Evolutionary conservation across 495 filamentous ascomycete genomes (phyloP).

Genomic region (Elaphomyces granulatus): DNA sequence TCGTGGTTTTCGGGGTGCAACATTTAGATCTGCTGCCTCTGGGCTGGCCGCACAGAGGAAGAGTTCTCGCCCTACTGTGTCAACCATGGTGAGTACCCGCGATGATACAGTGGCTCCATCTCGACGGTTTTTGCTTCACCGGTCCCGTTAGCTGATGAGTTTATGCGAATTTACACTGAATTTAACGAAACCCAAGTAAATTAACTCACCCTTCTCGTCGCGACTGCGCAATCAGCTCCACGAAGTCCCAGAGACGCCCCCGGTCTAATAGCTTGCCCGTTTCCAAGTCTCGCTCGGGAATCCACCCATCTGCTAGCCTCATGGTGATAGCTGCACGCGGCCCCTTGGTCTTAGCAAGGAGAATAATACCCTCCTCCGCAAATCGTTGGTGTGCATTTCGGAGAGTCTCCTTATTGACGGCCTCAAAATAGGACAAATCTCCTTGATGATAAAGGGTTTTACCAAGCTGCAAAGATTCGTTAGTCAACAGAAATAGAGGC

Average conservation of each 20-base stretch:
- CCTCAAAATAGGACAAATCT: constrained; percentile 90
- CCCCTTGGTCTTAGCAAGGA: constrained; percentile 48
- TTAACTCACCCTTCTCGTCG: constrained; percentile 60
- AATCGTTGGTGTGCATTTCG: constrained; percentile 84
- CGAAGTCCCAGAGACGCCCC: constrained; percentile 79
- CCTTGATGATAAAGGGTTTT: constrained; percentile 98
- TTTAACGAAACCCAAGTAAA: not conserved
- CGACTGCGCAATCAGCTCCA: constrained; percentile 67
- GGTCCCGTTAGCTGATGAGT: constrained; percentile 3
- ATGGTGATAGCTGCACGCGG: constrained; percentile 41
- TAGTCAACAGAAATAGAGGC: constrained; percentile 10
- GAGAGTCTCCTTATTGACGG: constrained; percentile 93
- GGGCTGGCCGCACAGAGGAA: constrained; percentile 26
- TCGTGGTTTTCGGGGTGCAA: constrained; percentile 26
- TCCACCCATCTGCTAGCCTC: constrained; percentile 64
- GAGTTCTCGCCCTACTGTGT: constrained; percentile 39
- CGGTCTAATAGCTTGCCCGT: constrained; percentile 48
- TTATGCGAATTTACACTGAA: not conserved
- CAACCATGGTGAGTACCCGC: constrained; percentile 65
- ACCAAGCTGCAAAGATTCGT: constrained; percentile 45
- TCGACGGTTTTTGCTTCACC: constrained; percentile 61
- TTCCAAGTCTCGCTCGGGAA: constrained; percentile 45
- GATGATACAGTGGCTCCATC: constrained; percentile 82
- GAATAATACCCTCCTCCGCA: constrained; percentile 78
- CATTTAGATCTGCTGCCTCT: constrained; percentile 14